Conservation (phyloP, 2,329 filamentous ascomycete genomes). For the Hortaea sp. region DNA sequence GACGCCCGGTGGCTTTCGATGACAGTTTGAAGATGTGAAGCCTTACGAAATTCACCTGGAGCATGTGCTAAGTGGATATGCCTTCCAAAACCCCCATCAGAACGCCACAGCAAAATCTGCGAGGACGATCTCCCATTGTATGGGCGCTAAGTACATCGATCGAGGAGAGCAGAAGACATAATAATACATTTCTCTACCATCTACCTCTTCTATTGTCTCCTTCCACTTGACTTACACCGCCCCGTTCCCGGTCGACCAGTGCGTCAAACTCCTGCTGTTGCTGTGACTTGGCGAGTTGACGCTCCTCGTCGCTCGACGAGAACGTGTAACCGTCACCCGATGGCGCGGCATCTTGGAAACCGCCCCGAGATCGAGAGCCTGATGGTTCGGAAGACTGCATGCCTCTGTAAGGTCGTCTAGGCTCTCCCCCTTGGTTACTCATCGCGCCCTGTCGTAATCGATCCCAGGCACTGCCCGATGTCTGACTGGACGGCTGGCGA, state of each 20-base stretch:
- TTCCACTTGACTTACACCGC: conserved; percentile 33
- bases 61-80: too few species aligned
- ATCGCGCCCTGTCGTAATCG: conserved; percentile 28
- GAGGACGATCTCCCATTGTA: too few species aligned
- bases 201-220: conserved; percentile 1
- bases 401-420: conserved; percentile 7
- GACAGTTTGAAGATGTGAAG: too few species aligned
- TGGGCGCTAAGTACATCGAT: too few species aligned
- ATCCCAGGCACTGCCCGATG: conserved; percentile 33
- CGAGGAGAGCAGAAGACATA: neutral
- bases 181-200: neutral
- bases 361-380: conserved; percentile 7
- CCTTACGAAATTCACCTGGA: too few species aligned
- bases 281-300: conserved; percentile 32
- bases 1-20: too few species aligned
- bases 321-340: conserved; percentile 37
- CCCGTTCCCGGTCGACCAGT: conserved; percentile 38
- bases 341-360: conserved; percentile 20
- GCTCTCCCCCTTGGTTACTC: neutral
- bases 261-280: conserved; percentile 43
- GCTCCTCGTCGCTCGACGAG: conserved; percentile 33
- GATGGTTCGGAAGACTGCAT: conserved; percentile 1
- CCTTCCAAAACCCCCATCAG: too few species aligned
- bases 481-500: neutral
- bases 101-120: too few species aligned